These are phyloP conservation scores for Nakazawaea sp. DNA, from an alignment of 805 yeast genomes.

Conservation along the genomic window DNA sequence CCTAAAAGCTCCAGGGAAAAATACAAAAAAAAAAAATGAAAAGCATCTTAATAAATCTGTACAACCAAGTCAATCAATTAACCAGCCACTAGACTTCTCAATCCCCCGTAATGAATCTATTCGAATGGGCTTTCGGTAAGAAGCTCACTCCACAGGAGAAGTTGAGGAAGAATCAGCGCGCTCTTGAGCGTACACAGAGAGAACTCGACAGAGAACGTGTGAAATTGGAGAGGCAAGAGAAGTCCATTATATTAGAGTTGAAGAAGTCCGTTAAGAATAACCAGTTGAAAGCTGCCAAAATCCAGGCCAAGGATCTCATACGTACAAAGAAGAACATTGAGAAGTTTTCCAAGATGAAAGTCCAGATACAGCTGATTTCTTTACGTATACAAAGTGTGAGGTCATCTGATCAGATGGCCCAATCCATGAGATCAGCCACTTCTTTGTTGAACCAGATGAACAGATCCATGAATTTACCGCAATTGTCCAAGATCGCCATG, in stretches of 20 bases:
- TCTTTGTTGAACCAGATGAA: constrained; percentile 81
- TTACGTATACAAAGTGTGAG: constrained; percentile 88
- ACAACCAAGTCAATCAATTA: too few species aligned
- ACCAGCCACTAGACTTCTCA: too few species aligned
- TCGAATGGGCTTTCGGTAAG: constrained; percentile 97
- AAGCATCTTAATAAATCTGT: too few species aligned
- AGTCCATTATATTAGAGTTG: constrained; percentile 77
- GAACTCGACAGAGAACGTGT: constrained; percentile 84
- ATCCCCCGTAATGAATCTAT: constrained; percentile 48
- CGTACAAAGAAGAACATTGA: constrained; percentile 78
- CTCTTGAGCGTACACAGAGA: constrained; percentile 88
- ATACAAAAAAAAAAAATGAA: too few species aligned
- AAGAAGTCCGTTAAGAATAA: constrained; percentile 89
- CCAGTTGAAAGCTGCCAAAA: constrained; percentile 82
- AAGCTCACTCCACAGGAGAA: constrained; percentile 91
- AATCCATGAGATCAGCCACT: constrained; percentile 92
- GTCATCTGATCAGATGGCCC: constrained; percentile 91
- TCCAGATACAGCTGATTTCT: constrained; percentile 92
- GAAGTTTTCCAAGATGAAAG: constrained; percentile 89
- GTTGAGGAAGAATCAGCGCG: constrained; percentile 90
- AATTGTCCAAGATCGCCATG: constrained; percentile 82
- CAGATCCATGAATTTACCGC: constrained; percentile 84
- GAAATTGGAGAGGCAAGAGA: constrained; percentile 87
- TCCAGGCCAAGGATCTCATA: constrained; percentile 92
- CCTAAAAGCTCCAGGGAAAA: too few species aligned